Conservation (phyloP, 805 yeast genomes). For the Candida broadrunensis region DNA sequence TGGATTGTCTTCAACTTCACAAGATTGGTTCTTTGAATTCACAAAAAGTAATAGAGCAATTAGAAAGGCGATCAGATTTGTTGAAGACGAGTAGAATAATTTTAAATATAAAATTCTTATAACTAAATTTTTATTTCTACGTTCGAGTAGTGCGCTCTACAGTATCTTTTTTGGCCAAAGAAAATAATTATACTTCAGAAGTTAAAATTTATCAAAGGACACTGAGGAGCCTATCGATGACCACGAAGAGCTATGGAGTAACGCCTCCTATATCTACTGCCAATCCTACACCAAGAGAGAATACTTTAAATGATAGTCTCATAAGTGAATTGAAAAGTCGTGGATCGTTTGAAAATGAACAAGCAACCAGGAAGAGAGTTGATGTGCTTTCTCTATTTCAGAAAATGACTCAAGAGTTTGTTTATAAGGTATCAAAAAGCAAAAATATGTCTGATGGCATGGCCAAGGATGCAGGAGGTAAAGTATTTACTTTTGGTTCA, state of each 20-base stretch:
- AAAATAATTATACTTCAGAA: too few relatives aligned
- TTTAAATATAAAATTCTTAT: too few relatives aligned
- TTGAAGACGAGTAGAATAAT: too few relatives aligned
- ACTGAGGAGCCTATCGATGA: too few relatives aligned
- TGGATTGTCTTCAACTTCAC: not conserved
- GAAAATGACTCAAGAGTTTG: conserved; percentile 74
- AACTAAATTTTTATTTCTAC: too few relatives aligned
- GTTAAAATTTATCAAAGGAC: too few relatives aligned
- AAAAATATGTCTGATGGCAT: conserved; percentile 96
- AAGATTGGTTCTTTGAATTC: conserved; percentile 6
- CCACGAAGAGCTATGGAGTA: conserved; percentile 50
- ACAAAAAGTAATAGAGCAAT: conserved; percentile 2
- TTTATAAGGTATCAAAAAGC: conserved; percentile 69
- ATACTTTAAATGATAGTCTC: conserved; percentile 67
- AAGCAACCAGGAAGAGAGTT: conserved; percentile 76
- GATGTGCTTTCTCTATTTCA: conserved; percentile 73
- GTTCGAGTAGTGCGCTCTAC: too few relatives aligned
- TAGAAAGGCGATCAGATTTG: conserved; percentile 7
- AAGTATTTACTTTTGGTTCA: conserved; percentile 94
- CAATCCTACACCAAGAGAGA: conserved; percentile 81
- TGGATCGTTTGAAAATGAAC: conserved; percentile 87
- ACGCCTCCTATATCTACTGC: conserved; percentile 84
- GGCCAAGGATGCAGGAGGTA: conserved; percentile 98
- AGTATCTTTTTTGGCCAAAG: too few relatives aligned
- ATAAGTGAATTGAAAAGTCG: conserved; percentile 76